Conservation (phyloP, 2,329 filamentous ascomycete species). For the Aspergillus floridensis region DNA sequence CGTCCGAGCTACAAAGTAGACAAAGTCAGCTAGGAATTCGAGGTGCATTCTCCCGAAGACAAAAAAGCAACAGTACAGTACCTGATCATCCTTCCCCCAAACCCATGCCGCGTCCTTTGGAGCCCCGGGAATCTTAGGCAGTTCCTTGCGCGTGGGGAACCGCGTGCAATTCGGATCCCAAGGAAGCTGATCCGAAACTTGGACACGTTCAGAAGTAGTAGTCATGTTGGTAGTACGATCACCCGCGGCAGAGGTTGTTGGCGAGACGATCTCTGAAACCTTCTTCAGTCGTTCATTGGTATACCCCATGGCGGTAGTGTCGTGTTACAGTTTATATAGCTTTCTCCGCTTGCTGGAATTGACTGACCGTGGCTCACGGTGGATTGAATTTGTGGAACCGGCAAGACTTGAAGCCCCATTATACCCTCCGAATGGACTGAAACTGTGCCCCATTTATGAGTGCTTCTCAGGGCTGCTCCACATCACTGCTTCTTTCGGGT, state of each 20-base stretch:
- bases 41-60: not conserved
- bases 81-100: constrained; percentile 57
- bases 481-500: not conserved
- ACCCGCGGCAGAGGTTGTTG: not conserved
- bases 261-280: not conserved
- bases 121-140: constrained; percentile 52
- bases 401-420: too few relatives aligned
- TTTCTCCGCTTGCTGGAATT: too few relatives aligned
- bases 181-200: constrained; percentile 40
- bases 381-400: not conserved
- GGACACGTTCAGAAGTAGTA: constrained; percentile 16
- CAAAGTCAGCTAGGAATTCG: not conserved
- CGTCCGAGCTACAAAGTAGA: constrained; percentile 33
- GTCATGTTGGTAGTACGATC: not conserved
- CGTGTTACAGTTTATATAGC: not conserved
- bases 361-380: not conserved
- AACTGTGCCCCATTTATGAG: not conserved
- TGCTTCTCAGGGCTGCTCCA: not conserved
- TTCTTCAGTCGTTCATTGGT: not conserved
- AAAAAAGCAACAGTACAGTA: constrained; percentile 22
- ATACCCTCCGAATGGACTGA: not conserved
- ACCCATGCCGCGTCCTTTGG: constrained; percentile 59
- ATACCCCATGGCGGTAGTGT: constrained; percentile 3
- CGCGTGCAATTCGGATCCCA: constrained; percentile 54
- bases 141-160: constrained; percentile 54